phyloP scores from a whole-genome alignment of 2,329 filamentous ascomycete genomes.

The Arthroderma uncinatum region DNA sequence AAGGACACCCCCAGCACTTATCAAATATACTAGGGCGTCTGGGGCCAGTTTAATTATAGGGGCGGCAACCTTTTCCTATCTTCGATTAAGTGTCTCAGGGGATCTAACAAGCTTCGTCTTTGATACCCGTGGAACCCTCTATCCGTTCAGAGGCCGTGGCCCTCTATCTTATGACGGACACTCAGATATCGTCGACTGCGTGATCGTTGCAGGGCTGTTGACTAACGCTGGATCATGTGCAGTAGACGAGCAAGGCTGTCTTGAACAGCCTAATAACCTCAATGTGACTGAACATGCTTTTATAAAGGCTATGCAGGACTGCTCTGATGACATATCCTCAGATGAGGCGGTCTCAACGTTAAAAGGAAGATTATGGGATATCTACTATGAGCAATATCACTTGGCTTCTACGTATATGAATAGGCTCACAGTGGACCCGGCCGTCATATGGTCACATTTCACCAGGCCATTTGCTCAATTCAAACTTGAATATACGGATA shows the following conservation, averaged over 20 bases:
- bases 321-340: constrained; percentile 7
- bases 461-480: constrained; percentile 10
- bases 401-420: neutral
- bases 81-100: constrained; percentile 15
- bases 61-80: constrained; percentile 9
- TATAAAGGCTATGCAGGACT: constrained; percentile 3
- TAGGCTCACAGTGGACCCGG: neutral
- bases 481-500: constrained; percentile 5
- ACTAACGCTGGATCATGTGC: constrained; percentile 28
- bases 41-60: neutral
- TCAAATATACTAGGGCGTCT: neutral
- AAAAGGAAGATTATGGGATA: constrained; percentile 3
- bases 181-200: constrained; percentile 24
- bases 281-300: constrained; percentile 5
- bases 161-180: constrained; percentile 18
- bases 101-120: constrained; percentile 13
- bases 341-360: neutral
- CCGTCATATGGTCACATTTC: constrained; percentile 8
- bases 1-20: neutral
- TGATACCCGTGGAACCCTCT: constrained; percentile 16
- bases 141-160: constrained; percentile 24
- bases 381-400: neutral
- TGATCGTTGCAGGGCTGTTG: constrained; percentile 28
- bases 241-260: constrained; percentile 19
- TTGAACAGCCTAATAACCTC: neutral